These are phyloP conservation scores for Lupinus albus DNA, from an alignment of 306 rosid species.

Conservation along the genomic window DNA sequence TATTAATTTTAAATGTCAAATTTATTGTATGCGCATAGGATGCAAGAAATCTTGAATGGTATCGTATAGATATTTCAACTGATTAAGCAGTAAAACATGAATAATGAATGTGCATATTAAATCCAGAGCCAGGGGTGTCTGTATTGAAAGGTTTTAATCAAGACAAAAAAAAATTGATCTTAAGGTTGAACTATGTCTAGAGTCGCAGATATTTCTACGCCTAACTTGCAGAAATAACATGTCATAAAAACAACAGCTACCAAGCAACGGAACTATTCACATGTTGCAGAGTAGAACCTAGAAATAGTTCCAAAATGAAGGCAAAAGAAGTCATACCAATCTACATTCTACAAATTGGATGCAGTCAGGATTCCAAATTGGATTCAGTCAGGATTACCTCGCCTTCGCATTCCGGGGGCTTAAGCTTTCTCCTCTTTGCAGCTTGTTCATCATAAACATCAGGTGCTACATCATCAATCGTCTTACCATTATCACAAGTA, in stretches of 20 bases:
- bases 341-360: slow-evolving; percentile 36
- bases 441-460: slow-evolving; percentile 52
- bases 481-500: slow-evolving; percentile 41
- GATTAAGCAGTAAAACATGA: too few relatives aligned
- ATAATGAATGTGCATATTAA: too few relatives aligned
- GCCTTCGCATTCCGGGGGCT: slow-evolving; percentile 28
- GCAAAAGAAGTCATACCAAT: slow-evolving; percentile 21
- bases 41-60: too few relatives aligned
- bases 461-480: slow-evolving; percentile 38
- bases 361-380: slow-evolving; percentile 31
- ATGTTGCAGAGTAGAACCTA: slow-evolving; percentile 29
- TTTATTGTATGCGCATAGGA: too few relatives aligned
- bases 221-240: slow-evolving; percentile 14
- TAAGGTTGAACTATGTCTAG: slow-evolving; percentile 5
- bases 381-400: slow-evolving; percentile 30
- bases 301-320: slow-evolving; percentile 20
- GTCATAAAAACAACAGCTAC: slow-evolving; percentile 4
- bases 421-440: slow-evolving; percentile 56
- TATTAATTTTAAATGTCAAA: too few relatives aligned
- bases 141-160: neutral
- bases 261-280: slow-evolving; percentile 33
- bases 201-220: slow-evolving; percentile 31
- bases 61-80: too few relatives aligned
- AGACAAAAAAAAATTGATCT: neutral
- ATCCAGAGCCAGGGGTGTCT: too few relatives aligned